Evolutionary conservation across 2,329 filamentous ascomycete species (phyloP).

Genomic region (Alternaria tenuissima): DNA sequence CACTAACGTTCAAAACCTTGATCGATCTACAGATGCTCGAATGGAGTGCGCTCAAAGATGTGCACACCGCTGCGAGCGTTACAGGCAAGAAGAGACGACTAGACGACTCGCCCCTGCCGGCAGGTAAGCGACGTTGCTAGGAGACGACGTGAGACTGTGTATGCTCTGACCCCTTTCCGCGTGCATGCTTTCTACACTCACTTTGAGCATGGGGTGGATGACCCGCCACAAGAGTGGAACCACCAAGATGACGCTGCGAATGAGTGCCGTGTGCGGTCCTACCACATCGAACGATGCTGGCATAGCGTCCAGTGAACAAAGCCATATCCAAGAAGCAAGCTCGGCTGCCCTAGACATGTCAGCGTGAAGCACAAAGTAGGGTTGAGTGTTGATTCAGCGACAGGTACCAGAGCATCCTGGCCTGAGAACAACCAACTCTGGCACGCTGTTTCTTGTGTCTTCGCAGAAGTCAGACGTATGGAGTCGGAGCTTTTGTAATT

Average conservation of each 20-base stretch:
- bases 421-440: neutral
- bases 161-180: neutral
- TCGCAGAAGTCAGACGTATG: too few species aligned
- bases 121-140: neutral
- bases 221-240: neutral
- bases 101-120: neutral
- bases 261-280: neutral
- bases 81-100: neutral
- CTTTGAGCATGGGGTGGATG: neutral
- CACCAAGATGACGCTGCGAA: neutral
- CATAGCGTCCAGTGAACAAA: neutral
- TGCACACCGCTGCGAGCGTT: neutral
- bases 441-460: neutral
- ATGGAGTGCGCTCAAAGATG: slow-evolving; percentile 3
- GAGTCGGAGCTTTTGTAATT: too few species aligned
- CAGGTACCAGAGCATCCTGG: neutral
- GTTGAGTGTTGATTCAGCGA: neutral
- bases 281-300: neutral
- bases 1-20: neutral
- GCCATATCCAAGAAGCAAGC: neutral
- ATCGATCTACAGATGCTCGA: slow-evolving; percentile 3
- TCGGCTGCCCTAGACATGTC: neutral
- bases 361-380: neutral
- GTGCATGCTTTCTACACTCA: neutral
- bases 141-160: neutral